A percentile compares a stretch with the other conserved stretches of the same genome.
phyloP scores from a whole-genome alignment of 1,284 basidiomycete species.

The Naganishia albida region DNA sequence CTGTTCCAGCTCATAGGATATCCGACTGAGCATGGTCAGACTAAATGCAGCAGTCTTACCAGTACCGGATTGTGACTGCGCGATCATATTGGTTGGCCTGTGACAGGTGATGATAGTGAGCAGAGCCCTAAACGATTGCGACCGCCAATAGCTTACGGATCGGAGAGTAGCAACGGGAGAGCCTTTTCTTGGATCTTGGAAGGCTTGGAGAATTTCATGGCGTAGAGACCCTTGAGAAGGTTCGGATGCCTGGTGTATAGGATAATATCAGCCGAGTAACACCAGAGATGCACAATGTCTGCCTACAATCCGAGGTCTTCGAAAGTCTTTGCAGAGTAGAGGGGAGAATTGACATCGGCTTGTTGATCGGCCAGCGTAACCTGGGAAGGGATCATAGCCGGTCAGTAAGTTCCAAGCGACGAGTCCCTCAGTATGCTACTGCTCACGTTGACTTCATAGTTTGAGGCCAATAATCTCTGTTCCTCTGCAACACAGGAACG shows the following conservation, averaged over 20 bases:
- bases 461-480: constrained; percentile 22
- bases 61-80: constrained; percentile 98
- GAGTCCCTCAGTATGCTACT: background rate
- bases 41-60: constrained; percentile 99
- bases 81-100: constrained; percentile 96
- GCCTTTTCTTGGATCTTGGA: constrained; percentile 99
- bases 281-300: too few species aligned
- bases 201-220: constrained; percentile 94
- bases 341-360: constrained; percentile 89
- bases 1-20: constrained; percentile 79
- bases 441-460: constrained; percentile 30
- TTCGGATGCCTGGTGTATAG: constrained; percentile 67
- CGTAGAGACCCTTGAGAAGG: constrained; percentile 93
- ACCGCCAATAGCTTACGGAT: constrained; percentile 67
- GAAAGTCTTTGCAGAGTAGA: constrained; percentile 92
- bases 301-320: constrained; percentile 88
- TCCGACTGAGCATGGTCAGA: constrained; percentile 92
- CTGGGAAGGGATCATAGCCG: constrained; percentile 54
- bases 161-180: constrained; percentile 82
- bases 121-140: background rate
- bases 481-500: background rate
- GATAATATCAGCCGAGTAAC: constrained; percentile 17
- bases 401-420: background rate
- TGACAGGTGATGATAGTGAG: background rate
- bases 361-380: constrained; percentile 98